These are phyloP conservation scores for Chlorella sp. DNA, from an alignment of 139 green algal species.

Conservation along the genomic window DNA sequence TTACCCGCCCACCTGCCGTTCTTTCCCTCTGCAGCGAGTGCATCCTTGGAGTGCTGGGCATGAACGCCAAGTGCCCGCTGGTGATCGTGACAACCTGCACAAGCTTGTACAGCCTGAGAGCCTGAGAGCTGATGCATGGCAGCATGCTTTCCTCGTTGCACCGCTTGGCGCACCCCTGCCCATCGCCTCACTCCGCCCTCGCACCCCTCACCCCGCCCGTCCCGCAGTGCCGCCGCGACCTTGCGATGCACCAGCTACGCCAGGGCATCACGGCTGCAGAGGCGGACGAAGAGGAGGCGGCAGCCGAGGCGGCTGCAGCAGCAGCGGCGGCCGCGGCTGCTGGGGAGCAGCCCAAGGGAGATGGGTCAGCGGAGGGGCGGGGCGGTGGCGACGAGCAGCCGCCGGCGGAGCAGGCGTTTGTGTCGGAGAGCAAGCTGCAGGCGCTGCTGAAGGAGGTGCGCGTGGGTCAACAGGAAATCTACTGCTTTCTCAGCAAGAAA, in stretches of 20 bases:
- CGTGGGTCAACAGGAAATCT: no score
- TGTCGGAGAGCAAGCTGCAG: conserved; percentile 71
- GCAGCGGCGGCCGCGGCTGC: conserved; percentile 1
- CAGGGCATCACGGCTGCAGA: conserved; percentile 42
- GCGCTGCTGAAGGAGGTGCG: conserved; percentile 61
- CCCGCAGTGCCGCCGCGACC: conserved; percentile 43
- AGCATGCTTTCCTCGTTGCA: no score
- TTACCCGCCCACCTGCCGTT: background rate
- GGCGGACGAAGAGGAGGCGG: conserved; percentile 31
- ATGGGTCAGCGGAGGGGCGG: background rate
- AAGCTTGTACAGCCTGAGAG: no score
- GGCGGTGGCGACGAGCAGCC: background rate
- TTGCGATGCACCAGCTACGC: conserved; percentile 33
- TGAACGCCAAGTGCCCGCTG: conserved; percentile 58
- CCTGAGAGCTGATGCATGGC: no score
- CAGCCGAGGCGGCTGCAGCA: background rate
- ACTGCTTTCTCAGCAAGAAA: no score
- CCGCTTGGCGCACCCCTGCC: no score
- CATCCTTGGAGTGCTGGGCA: conserved; percentile 51
- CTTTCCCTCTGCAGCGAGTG: conserved; percentile 61
- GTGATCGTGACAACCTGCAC: no score
- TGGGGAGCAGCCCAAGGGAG: background rate
- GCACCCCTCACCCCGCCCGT: no score
- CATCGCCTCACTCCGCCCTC: no score
- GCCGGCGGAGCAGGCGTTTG: conserved; percentile 9